Percentiles rank a stretch among this genome's conserved stretches.
Conservation (phyloP, 768 basidiomycete species). For the Leccinum uliginosum region DNA sequence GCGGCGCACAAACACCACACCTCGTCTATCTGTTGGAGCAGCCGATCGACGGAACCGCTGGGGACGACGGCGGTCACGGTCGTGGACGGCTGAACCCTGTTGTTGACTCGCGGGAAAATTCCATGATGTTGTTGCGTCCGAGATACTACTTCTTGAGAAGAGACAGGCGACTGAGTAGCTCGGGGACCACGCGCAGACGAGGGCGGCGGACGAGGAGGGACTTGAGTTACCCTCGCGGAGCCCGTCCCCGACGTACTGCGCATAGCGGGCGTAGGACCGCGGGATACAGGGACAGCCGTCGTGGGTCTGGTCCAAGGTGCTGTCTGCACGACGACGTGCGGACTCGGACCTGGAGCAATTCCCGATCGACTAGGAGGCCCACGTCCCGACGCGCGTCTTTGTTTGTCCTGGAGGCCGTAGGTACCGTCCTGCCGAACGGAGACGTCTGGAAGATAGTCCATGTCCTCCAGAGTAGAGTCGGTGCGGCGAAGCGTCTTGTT, state of each 20-base stretch:
- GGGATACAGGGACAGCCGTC: conserved; percentile 9
- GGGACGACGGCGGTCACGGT: not conserved
- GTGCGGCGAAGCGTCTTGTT: conserved; percentile 18
- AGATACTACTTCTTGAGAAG: conserved; percentile 18
- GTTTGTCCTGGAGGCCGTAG: conserved; percentile 40
- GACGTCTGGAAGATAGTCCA: conserved; percentile 60
- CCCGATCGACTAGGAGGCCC: conserved; percentile 12
- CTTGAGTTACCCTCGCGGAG: conserved; percentile 5
- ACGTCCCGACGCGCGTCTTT: conserved; percentile 11
- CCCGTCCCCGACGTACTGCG: conserved; percentile 11
- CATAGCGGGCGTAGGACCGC: conserved; percentile 10
- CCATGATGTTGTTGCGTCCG: conserved; percentile 15
- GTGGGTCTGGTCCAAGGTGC: conserved; percentile 6
- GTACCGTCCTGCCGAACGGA: conserved; percentile 55
- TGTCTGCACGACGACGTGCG: conserved; percentile 6
- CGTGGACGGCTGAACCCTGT: conserved; percentile 3
- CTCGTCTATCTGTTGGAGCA: conserved; percentile 42
- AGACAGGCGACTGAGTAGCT: conserved; percentile 9
- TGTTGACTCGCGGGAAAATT: conserved; percentile 6
- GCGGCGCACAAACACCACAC: conserved; percentile 30
- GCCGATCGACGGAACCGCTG: conserved; percentile 8
- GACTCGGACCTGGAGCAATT: conserved; percentile 7
- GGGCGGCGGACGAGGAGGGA: conserved; percentile 12
- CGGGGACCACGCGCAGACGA: conserved; percentile 13
- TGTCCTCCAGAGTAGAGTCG: conserved; percentile 32